Base-by-base conservation (phyloP, 1,284 basidiomycete genomes). In the Pseudozyma hubeiensis region DNA sequence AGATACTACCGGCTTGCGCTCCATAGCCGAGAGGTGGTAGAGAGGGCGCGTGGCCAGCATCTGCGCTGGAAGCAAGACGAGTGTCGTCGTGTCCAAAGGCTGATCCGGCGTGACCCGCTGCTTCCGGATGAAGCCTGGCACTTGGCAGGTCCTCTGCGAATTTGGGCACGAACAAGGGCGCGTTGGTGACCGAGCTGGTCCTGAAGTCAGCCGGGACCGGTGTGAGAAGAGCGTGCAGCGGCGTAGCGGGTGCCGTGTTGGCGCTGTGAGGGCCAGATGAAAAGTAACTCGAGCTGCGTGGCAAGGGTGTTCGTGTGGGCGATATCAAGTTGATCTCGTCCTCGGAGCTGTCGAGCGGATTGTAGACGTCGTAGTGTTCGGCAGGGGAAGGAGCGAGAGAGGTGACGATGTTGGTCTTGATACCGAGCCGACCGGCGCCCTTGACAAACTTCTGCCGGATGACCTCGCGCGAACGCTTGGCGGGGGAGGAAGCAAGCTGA, bases 371-470 rank as follows among this genome's bases (percentile, higher is more conserved):
- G 30, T 46, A 56, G 11, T 54, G 61, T 2, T 67, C 69, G 13
- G 64, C 64, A 10, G 68, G 53, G 6, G 64, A 17, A 2, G 59
- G 58, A 40, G 61, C 70, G 16, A 64, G 30, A 4, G 40, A 41
- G 29, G 55, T 69, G 33, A 64, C 52, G 19, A 72, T 53, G 46
- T 52, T 66, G 39, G 76, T 63, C 45, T 77, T 75, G 49, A 79
- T 50, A 13, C 78, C 78, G 8, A 80, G 61, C 30, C 77, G 64
- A 14, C 75, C 69, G 7, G 78, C 77, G 29, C 74, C 68, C 39
- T 71, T 79, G 43, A 64, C 77, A 44, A 80, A 70, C 66, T 78
- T 79, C 40, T 64, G 69, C n/a, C 78, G 67, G 8, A 80, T 55
- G 7, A 66, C 60, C 6, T 66, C 70, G 54, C 62, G 63, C 5